Evolutionary conservation across 768 basidiomycete species (phyloP).

Genomic region (Hortiboletus campestris): DNA sequence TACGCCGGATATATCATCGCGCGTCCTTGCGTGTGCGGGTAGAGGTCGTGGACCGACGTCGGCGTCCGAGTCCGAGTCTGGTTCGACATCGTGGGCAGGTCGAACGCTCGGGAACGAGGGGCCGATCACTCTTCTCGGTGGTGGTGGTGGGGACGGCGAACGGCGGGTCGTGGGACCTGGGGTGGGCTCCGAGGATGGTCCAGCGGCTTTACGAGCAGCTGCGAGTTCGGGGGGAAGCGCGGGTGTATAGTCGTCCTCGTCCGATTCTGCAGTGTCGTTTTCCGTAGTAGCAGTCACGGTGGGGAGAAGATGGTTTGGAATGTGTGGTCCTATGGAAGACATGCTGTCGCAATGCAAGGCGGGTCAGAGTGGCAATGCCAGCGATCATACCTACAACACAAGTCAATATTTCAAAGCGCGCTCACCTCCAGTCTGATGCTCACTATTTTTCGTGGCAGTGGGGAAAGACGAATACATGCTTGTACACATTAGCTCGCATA

Average conservation of each 20-base stretch:
- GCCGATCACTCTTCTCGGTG: slow-evolving; percentile 42
- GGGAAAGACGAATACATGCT: not conserved
- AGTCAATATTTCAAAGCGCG: no score
- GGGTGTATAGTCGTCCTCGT: slow-evolving; percentile 69
- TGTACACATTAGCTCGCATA: not conserved
- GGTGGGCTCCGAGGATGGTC: slow-evolving; percentile 21
- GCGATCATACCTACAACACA: not conserved
- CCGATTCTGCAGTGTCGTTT: slow-evolving; percentile 33
- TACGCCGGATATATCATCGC: slow-evolving; percentile 63
- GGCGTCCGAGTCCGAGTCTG: slow-evolving; percentile 56
- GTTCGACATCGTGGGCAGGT: slow-evolving; percentile 27
- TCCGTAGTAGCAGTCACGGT: slow-evolving; percentile 10
- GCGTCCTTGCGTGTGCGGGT: slow-evolving; percentile 40
- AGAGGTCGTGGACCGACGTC: slow-evolving; percentile 85
- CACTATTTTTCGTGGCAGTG: no score
- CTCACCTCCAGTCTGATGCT: no score
- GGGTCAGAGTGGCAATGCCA: not conserved
- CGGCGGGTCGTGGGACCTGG: slow-evolving; percentile 25
- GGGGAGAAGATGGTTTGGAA: slow-evolving; percentile 49
- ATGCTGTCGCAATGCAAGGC: slow-evolving; percentile 30
- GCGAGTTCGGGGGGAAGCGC: slow-evolving; percentile 71
- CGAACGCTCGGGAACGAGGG: slow-evolving; percentile 49
- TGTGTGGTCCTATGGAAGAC: slow-evolving; percentile 55
- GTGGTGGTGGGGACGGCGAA: slow-evolving; percentile 17
- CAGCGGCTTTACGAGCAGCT: slow-evolving; percentile 39